Evolutionary conservation across 768 basidiomycete genomes (phyloP), one percentile per base, ranked within the genome.

Genomic region (Russula earlei): DNA sequence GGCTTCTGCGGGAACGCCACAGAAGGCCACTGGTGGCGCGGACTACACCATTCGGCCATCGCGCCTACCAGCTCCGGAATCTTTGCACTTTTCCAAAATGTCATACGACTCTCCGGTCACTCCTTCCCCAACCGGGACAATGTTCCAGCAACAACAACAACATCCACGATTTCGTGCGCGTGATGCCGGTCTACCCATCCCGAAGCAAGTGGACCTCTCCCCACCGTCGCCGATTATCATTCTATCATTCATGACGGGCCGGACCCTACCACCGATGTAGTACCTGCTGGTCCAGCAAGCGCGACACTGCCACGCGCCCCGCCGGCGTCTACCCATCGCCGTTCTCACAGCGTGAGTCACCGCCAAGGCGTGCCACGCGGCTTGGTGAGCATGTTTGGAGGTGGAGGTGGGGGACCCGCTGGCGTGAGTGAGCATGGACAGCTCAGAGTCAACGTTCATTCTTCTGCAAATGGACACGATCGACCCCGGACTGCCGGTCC

Each of bases 11-110:
- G n/a, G n/a, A 54, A 63, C 65, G 34, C 63, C 74, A 3, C 68
- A 69, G 4, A 67, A 67, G 48, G 63, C 70, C 17, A 64, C 69
- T 15, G 77, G 74, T 64, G 82, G 74, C 64, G 82, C 84, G 4
- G 87, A 90, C 62, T 90, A 91, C 67, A 85, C 79, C 61, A 90
- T 93, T 83, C 81, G 84, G 0, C 76, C 91, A 6, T 89, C 91
- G 2, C 76, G 85, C 17, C 74, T 92, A 14, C 90, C 91, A 29
- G 80, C 86, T 2, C 91, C 91, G 0, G 85, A 85, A 65, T 81
- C 86, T 5, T 82, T 83, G 0, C 90, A 92, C 66, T 87, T 83
- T 64, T 87, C 87, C 15, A 85, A 82, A 9, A 79, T 84, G 79
- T 87, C 87, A 31, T 92, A 92, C 64, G 87, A 91, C 20, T 70